These are phyloP conservation scores for Calonectria leucothoes DNA, from an alignment of 2,329 filamentous ascomycete genomes.

Conservation along the genomic window DNA sequence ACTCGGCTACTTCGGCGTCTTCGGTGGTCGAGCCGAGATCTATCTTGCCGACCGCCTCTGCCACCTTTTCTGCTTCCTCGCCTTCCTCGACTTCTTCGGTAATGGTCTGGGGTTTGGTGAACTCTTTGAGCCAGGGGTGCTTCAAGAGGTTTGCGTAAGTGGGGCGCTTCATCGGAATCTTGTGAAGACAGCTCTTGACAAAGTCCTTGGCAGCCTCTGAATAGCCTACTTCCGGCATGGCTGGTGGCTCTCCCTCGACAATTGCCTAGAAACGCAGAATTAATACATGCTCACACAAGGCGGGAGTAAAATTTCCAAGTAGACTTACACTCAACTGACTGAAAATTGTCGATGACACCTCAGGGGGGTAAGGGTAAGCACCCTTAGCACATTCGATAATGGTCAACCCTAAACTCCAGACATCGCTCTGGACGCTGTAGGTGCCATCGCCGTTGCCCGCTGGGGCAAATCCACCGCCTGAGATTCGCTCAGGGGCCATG, in stretches of 20 bases:
- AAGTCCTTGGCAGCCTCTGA: conserved; percentile 87
- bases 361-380: conserved; percentile 94
- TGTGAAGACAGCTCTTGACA: conserved; percentile 90
- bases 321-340: conserved; percentile 91
- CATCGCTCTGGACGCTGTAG: conserved; percentile 97
- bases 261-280: conserved; percentile 75
- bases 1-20: conserved; percentile 86
- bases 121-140: conserved; percentile 85
- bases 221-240: conserved; percentile 82
- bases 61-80: conserved; percentile 57
- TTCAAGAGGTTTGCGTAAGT: conserved; percentile 90
- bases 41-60: conserved; percentile 58
- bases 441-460: conserved; percentile 80
- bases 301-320: not conserved
- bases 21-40: conserved; percentile 58
- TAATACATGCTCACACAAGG: conserved; percentile 3
- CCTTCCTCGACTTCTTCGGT: conserved; percentile 76
- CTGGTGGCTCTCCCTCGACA: conserved; percentile 94
- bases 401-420: conserved; percentile 94
- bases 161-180: conserved; percentile 91
- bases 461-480: conserved; percentile 82
- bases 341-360: conserved; percentile 98
- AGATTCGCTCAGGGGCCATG: conserved; percentile 97
- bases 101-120: conserved; percentile 82
- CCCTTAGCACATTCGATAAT: conserved; percentile 97